Evolutionary conservation across 495 filamentous ascomycete genomes (phyloP).

Genomic region (Thozetella sp.): DNA sequence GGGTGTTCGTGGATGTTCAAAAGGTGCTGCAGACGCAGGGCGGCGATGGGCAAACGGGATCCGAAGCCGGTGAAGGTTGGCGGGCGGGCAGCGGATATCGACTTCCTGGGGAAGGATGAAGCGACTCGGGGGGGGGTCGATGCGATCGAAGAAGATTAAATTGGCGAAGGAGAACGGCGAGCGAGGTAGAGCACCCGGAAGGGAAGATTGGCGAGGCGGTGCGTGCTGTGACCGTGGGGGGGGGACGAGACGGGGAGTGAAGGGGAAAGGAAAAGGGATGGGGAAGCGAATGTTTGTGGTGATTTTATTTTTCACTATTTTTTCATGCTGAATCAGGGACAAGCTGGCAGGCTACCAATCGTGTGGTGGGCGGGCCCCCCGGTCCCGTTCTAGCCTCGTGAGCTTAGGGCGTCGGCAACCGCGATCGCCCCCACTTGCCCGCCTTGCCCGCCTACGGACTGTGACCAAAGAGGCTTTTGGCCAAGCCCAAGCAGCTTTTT

Average conservation of each 20-base stretch:
- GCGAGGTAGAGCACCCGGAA: slow-evolving; percentile 35
- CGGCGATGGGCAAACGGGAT: neutral
- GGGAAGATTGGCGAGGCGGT: slow-evolving; percentile 37
- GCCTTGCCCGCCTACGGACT: neutral
- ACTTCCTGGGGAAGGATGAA: neutral
- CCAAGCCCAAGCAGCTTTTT: neutral
- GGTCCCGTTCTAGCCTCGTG: slow-evolving; percentile 13
- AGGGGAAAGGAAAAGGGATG: slow-evolving; percentile 10
- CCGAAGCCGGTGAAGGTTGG: neutral
- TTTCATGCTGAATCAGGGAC: slow-evolving; percentile 27
- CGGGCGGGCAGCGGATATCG: slow-evolving; percentile 6
- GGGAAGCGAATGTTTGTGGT: slow-evolving; percentile 14
- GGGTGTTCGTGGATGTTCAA: slow-evolving; percentile 2
- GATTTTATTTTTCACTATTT: slow-evolving; percentile 28
- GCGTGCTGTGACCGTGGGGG: slow-evolving; percentile 25
- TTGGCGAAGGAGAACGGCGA: slow-evolving; percentile 24
- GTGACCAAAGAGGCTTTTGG: neutral
- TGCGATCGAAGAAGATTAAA: slow-evolving; percentile 24
- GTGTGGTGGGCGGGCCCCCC: slow-evolving; percentile 8
- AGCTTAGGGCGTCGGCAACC: slow-evolving; percentile 6
- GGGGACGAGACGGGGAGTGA: slow-evolving; percentile 7
- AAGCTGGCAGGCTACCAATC: slow-evolving; percentile 3
- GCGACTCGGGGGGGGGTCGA: slow-evolving; percentile 19
- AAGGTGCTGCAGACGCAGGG: neutral
- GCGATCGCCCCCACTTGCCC: neutral